Evolutionary conservation across 129 eudicot species (phyloP).

Genomic region (Helianthus annuus): DNA sequence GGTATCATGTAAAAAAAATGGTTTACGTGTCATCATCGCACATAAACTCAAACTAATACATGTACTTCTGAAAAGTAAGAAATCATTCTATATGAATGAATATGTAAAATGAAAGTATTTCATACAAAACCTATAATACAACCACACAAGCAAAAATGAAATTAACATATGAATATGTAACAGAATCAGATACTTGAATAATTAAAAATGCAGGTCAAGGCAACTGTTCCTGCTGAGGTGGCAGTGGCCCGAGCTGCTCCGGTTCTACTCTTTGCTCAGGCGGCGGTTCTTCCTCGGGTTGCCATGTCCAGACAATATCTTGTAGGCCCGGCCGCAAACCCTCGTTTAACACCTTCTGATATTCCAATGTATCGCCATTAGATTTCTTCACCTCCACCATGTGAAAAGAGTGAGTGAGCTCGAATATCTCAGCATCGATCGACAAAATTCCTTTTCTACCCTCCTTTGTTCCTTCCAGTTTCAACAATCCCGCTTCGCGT

Average conservation of each 20-base stretch:
- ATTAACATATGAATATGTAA: conserved; percentile 20
- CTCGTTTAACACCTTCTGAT: conserved; percentile 50
- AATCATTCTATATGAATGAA: too few species aligned
- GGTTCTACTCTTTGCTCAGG: conserved; percentile 19
- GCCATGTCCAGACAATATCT: conserved; percentile 88
- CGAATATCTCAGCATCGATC: conserved; percentile 81
- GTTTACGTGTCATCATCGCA: too few species aligned
- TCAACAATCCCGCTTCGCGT: conserved; percentile 63
- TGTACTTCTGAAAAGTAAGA: too few species aligned
- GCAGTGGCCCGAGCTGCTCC: conserved; percentile 10
- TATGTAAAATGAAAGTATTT: background rate
- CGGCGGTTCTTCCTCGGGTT: conserved; percentile 43
- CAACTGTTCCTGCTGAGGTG: conserved; percentile 38
- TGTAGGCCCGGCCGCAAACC: conserved; percentile 63
- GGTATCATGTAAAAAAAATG: too few species aligned
- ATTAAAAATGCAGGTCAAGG: conserved; percentile 34
- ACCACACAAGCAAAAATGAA: conserved; percentile 20
- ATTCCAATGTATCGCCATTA: conserved; percentile 73
- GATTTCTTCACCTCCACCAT: conserved; percentile 75
- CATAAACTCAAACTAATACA: too few species aligned
- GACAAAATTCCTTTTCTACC: conserved; percentile 74
- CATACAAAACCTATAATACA: conserved; percentile 7
- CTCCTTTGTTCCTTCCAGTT: conserved; percentile 62
- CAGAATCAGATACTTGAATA: conserved; percentile 26
- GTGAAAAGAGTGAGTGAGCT: conserved; percentile 53